These are phyloP conservation scores for Alternaria consortialis DNA, from an alignment of 2,329 filamentous ascomycete genomes.

Conservation along the genomic window DNA sequence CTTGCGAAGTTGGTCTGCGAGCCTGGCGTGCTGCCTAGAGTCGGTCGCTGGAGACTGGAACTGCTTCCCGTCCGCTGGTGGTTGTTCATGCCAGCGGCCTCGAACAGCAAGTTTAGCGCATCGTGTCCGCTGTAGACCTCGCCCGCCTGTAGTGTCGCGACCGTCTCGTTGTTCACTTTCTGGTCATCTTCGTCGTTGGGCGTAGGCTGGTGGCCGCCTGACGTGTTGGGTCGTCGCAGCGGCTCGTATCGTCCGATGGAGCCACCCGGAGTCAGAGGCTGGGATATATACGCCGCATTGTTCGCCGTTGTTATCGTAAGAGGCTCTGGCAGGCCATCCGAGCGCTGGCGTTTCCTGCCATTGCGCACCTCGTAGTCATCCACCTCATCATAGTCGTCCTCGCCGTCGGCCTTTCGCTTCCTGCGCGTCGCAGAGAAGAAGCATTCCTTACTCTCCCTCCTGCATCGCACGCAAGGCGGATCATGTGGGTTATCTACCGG, in stretches of 20 bases:
- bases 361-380: slow-evolving; percentile 75
- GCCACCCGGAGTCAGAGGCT: slow-evolving; percentile 72
- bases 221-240: slow-evolving; percentile 66
- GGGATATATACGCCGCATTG: slow-evolving; percentile 43
- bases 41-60: slow-evolving; percentile 48
- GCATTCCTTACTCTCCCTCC: slow-evolving; percentile 94
- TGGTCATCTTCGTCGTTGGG: slow-evolving; percentile 61
- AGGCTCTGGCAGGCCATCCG: slow-evolving; percentile 54
- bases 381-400: slow-evolving; percentile 55
- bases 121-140: slow-evolving; percentile 92
- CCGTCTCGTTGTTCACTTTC: slow-evolving; percentile 67
- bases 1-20: slow-evolving; percentile 49
- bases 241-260: slow-evolving; percentile 72
- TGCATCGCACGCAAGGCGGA: slow-evolving; percentile 91
- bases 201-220: slow-evolving; percentile 30
- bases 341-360: slow-evolving; percentile 72
- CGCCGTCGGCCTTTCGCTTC: slow-evolving; percentile 77
- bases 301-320: slow-evolving; percentile 29
- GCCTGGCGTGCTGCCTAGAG: slow-evolving; percentile 47
- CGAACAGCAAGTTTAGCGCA: slow-evolving; percentile 88
- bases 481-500: slow-evolving; percentile 89
- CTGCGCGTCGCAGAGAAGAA: slow-evolving; percentile 94
- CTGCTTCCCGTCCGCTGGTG: slow-evolving; percentile 60
- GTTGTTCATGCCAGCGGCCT: slow-evolving; percentile 70
- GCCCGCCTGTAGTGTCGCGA: slow-evolving; percentile 65